phyloP scores from a whole-genome alignment of 768 basidiomycete species.

The Pleurotus eryngii region DNA sequence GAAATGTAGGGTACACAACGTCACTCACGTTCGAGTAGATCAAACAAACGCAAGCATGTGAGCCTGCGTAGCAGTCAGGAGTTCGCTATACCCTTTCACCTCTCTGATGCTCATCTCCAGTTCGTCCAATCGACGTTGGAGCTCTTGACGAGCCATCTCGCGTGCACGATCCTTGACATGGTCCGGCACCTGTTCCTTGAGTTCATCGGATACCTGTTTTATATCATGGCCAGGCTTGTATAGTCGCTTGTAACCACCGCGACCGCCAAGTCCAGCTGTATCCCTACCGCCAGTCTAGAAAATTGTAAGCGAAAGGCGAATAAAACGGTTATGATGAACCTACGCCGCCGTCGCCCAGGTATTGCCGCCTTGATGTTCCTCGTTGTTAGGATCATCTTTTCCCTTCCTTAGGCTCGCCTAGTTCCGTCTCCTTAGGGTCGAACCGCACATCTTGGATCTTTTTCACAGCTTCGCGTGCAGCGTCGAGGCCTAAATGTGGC shows the following conservation, averaged over 20 bases:
- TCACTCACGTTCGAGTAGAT: conserved; percentile 60
- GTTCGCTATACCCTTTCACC: conserved; percentile 51
- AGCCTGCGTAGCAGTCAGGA: conserved; percentile 52
- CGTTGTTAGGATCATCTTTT: conserved; percentile 55
- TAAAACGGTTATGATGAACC: conserved; percentile 11
- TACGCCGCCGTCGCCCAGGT: conserved; percentile 67
- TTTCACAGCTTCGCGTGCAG: conserved; percentile 50
- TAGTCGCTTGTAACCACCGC: conserved; percentile 64
- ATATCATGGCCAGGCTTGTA: conserved; percentile 58
- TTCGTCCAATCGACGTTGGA: conserved; percentile 58
- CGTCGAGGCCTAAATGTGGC: conserved; percentile 51
- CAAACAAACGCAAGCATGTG: conserved; percentile 60
- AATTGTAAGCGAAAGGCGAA: background rate
- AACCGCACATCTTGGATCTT: conserved; percentile 55
- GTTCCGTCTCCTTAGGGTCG: conserved; percentile 44
- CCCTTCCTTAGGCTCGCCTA: conserved; percentile 58
- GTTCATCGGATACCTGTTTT: conserved; percentile 52
- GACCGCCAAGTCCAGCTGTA: conserved; percentile 64
- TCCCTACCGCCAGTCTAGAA: conserved; percentile 60
- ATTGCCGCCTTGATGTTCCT: conserved; percentile 56
- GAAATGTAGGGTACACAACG: background rate
- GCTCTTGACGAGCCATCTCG: conserved; percentile 63
- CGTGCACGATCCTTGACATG: conserved; percentile 59
- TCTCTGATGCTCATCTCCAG: conserved; percentile 56
- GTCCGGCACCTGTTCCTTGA: conserved; percentile 59